Conservation (phyloP, 192 early-diverging fungal genomes). For the Ramicandelaber brevisporus region DNA sequence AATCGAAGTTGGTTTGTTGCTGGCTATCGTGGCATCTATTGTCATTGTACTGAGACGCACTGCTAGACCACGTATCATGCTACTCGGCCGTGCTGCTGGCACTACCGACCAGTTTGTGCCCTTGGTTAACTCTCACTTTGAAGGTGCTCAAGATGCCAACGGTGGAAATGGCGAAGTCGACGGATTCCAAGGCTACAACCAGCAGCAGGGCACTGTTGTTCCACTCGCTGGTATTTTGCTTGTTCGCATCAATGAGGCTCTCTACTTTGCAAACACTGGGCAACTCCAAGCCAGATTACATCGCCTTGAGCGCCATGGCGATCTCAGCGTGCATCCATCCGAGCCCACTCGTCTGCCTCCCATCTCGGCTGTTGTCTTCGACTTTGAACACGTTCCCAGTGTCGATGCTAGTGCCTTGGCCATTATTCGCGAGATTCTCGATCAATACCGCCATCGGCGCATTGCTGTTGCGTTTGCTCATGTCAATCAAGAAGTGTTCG, state of each 20-base stretch:
- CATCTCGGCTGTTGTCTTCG: slow-evolving; percentile 64
- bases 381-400: slow-evolving; percentile 62
- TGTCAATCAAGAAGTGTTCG: slow-evolving; percentile 39
- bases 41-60: slow-evolving; percentile 81
- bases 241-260: slow-evolving; percentile 71
- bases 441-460: slow-evolving; percentile 47
- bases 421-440: slow-evolving; percentile 74
- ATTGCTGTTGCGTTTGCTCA: slow-evolving; percentile 86
- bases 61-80: slow-evolving; percentile 53
- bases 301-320: slow-evolving; percentile 80
- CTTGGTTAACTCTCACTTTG: slow-evolving; percentile 24
- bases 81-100: slow-evolving; percentile 32
- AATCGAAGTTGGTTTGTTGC: slow-evolving; percentile 74
- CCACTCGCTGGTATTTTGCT: slow-evolving; percentile 66
- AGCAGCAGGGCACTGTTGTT: slow-evolving; percentile 22
- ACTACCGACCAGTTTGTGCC: slow-evolving; percentile 45
- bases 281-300: slow-evolving; percentile 86
- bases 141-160: slow-evolving; percentile 6
- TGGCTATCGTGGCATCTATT: slow-evolving; percentile 70
- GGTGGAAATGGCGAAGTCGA: neutral
- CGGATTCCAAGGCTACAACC: neutral
- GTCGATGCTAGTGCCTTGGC: slow-evolving; percentile 84
- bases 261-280: slow-evolving; percentile 95
- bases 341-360: slow-evolving; percentile 60
- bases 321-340: slow-evolving; percentile 82